These are phyloP conservation scores for Plasmodium billcollinsi DNA, from an alignment of 169 alveolate species.

Conservation along the genomic window DNA sequence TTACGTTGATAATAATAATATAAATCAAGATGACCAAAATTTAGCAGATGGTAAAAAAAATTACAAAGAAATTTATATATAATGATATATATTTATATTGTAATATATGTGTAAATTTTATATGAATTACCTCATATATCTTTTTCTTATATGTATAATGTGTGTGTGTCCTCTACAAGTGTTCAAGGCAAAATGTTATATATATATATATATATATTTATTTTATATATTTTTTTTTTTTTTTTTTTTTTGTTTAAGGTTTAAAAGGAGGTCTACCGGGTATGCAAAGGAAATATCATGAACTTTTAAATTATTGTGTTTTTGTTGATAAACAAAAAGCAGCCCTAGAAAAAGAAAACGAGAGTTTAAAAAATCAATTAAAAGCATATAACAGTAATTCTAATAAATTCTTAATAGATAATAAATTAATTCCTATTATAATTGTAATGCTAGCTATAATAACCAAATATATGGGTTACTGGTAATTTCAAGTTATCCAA, in stretches of 20 bases:
- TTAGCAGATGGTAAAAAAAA: slow-evolving; percentile 23
- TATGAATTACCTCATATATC: not conserved
- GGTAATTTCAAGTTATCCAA: slow-evolving; percentile 16
- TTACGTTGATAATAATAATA: slow-evolving; percentile 82
- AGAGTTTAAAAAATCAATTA: slow-evolving; percentile 78
- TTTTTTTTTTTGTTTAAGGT: slow-evolving; percentile 73
- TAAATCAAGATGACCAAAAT: slow-evolving; percentile 70
- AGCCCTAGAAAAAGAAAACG: slow-evolving; percentile 85
- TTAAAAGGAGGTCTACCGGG: slow-evolving; percentile 78
- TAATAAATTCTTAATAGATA: slow-evolving; percentile 56
- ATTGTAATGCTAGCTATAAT: slow-evolving; percentile 63
- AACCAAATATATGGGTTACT: slow-evolving; percentile 71
- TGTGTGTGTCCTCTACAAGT: not conserved
- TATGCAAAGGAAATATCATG: slow-evolving; percentile 87
- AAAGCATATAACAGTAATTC: slow-evolving; percentile 59
- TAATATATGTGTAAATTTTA: too few relatives aligned
- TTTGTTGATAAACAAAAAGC: slow-evolving; percentile 90
- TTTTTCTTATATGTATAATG: not conserved
- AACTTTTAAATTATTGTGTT: slow-evolving; percentile 89
- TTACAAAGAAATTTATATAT: not conserved
- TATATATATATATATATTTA: not conserved
- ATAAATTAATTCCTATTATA: slow-evolving; percentile 47
- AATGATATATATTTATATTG: not conserved
- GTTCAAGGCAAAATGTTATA: not conserved
- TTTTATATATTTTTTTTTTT: not conserved